These are phyloP conservation scores for Acacia concinna DNA, from an alignment of 331 rosid species.

Conservation along the genomic window DNA sequence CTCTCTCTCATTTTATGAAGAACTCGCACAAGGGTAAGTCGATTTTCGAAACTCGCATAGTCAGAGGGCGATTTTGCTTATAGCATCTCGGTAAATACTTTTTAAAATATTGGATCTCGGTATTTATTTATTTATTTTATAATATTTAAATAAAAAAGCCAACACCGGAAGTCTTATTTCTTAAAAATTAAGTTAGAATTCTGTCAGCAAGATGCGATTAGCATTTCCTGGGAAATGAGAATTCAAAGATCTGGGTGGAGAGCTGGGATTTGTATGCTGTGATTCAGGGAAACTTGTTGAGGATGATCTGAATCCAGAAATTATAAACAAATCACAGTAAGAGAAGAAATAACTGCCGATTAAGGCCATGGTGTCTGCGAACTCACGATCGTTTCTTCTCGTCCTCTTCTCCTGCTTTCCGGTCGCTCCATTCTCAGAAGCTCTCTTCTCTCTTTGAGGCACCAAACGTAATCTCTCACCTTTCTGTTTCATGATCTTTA, in stretches of 20 bases:
- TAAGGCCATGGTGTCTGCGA: slow-evolving; percentile 40
- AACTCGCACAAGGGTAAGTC: too few relatives aligned
- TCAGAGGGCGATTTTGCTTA: too few relatives aligned
- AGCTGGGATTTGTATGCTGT: too few relatives aligned
- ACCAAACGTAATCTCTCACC: slow-evolving; percentile 40
- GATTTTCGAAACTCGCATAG: too few relatives aligned
- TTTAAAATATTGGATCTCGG: too few relatives aligned
- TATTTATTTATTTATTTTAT: too few relatives aligned
- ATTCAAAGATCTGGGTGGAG: neutral
- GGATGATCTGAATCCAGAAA: neutral
- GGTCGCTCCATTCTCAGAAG: slow-evolving; percentile 24
- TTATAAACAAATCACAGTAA: slow-evolving; percentile 7
- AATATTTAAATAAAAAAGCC: too few relatives aligned
- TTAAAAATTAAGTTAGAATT: too few relatives aligned
- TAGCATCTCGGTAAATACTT: too few relatives aligned
- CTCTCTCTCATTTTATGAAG: too few relatives aligned
- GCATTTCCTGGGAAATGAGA: neutral
- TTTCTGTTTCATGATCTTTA: slow-evolving; percentile 19
- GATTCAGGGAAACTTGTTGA: neutral
- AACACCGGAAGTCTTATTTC: too few relatives aligned
- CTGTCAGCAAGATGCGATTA: neutral
- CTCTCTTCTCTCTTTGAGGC: slow-evolving; percentile 36
- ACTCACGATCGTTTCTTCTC: slow-evolving; percentile 30
- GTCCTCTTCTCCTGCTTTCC: slow-evolving; percentile 35
- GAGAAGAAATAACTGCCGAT: neutral